Evolutionary conservation across 2,329 filamentous ascomycete genomes (phyloP), one percentile per base, ranked within the genome.

Genomic region (Fusarium sp.): DNA sequence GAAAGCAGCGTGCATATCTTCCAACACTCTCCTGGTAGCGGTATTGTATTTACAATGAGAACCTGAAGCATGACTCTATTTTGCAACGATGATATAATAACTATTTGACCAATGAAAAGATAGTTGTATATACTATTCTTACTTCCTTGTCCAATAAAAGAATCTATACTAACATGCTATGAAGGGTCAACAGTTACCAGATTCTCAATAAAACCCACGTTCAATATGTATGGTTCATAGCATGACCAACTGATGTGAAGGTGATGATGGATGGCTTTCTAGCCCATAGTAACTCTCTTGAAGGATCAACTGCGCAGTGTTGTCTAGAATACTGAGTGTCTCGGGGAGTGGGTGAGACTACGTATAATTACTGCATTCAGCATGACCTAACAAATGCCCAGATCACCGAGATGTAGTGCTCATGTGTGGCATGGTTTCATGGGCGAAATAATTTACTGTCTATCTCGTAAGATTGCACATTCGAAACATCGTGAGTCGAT

Each of bases 31-130:
- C 41, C 11, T 43, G 1, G 11, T 20, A 22, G 20, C 6, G 13
- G 20, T 43, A 20, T 43, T 7, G 3, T 43, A 43, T 20, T 20
- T 9, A 41, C n/a, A 6, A 41, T 20, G n/a, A 20, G 16, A n/a
- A 9, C 7, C 18, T n/a, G 16, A 39, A 39, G 7, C 37, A n/a
- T 39, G 10, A 5, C 18, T 18, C 37, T 41, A 11, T 11, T 11
- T 41, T 20, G 6, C 5, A n/a, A 41, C 9, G 0, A 3, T 0
- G 5, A 6, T 20, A 20, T 11, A 0, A 5, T 9, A 11, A 10
- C 18, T 20, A 9, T 41, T n/a, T n/a, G 18, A n/a, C 18, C 37
- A 39, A 39, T 9, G 10, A 4, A 10, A 5, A 16, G 14, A n/a
- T 39, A 10, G 16, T n/a, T 9, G n/a, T 8, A n/a, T 9, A 5